A percentile compares a stretch with the other conserved stretches of the same genome.
Evolutionary conservation across 768 basidiomycete species (phyloP).

Genomic region (Phaeotremella fagi): DNA sequence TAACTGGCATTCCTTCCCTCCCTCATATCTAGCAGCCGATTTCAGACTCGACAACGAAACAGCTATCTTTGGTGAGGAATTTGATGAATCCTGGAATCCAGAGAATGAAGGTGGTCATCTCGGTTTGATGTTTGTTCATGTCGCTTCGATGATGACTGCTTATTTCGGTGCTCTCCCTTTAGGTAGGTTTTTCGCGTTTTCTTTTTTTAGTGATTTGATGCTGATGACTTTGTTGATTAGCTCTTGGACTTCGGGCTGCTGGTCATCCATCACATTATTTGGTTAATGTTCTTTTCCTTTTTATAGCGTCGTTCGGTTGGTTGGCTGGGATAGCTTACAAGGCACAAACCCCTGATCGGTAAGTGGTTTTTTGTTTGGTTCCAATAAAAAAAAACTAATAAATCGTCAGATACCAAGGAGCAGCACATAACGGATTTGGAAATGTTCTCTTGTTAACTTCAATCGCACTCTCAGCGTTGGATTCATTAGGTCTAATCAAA

Average conservation of each 20-base stretch:
- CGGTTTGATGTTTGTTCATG: conserved; percentile 67
- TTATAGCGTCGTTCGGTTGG: conserved; percentile 60
- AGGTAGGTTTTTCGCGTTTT: too few species aligned
- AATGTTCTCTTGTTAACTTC: conserved; percentile 56
- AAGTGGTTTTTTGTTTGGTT: conserved; percentile 49
- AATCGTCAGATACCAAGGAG: conserved; percentile 50
- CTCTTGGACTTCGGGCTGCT: conserved; percentile 71
- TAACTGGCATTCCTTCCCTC: conserved; percentile 26
- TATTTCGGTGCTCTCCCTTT: conserved; percentile 79
- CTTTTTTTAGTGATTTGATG: too few species aligned
- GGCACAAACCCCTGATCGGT: conserved; percentile 79
- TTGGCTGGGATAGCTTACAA: conserved; percentile 65
- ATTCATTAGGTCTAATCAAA: conserved; percentile 51
- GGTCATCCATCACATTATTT: conserved; percentile 63
- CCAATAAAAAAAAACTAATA: too few species aligned
- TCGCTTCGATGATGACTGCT: conserved; percentile 66
- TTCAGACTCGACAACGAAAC: conserved; percentile 29
- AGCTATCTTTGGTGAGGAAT: conserved; percentile 38
- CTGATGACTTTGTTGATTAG: too few species aligned
- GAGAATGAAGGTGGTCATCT: conserved; percentile 23
- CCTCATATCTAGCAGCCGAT: conserved; percentile 32
- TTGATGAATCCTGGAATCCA: conserved; percentile 24
- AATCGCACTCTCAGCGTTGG: conserved; percentile 54
- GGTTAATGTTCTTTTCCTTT: conserved; percentile 62
- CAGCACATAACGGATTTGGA: conserved; percentile 61